Base-by-base conservation (phyloP, 176 grass and related monocot species). In the Tillandsia leiboldiana region DNA sequence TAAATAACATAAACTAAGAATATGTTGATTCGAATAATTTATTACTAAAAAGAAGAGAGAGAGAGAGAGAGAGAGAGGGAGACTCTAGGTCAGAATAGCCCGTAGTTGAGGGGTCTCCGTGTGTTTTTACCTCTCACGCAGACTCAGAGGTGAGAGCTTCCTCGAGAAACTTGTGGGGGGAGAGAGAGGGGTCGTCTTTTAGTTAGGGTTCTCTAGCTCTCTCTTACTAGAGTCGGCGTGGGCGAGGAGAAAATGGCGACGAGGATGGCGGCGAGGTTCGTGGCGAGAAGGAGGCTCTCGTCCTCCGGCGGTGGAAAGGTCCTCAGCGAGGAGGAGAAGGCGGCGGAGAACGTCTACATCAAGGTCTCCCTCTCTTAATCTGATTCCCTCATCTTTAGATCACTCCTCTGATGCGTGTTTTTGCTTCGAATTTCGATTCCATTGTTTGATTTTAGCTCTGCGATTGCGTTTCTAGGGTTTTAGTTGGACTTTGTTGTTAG, bases 281-380 rank as follows among this genome's bases (percentile, higher is more conserved):
- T 69, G 51, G 10, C 75, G 10, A 65, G 18, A 12, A 59, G 65
- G 51, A 42, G 33, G 33, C 33, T 42, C 33, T 42, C 33, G 5
- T 13, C 69, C 33, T 77, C 75, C 12, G 47, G 65, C 65, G 53
- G 75, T 10, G 66, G 75, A 12, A 77, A 69, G 52, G 75, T 77
- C 22, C 75, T 77, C 42, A 69, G 53, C 33, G 75, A 77, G 75
- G 75, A 77, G 66, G 74, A 77, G 75, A 77, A 69, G 64, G 75
- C 75, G 8, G 75, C 65, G 51, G 75, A 77, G 75, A 77, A 77
- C 29, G 52, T 77, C 48, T 77, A 28, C 75, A 77, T 77, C 75
- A 77, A 77, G 75, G 75, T 2, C n/a, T 11, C 4, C 10, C 42
- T 33, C 3, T 51, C 50, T 29, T 10, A 54, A 72, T 62, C 54